These are phyloP conservation scores for Pneumocystis wakefieldiae DNA, from an alignment of 1,139 yeast species.

Conservation along the genomic window DNA sequence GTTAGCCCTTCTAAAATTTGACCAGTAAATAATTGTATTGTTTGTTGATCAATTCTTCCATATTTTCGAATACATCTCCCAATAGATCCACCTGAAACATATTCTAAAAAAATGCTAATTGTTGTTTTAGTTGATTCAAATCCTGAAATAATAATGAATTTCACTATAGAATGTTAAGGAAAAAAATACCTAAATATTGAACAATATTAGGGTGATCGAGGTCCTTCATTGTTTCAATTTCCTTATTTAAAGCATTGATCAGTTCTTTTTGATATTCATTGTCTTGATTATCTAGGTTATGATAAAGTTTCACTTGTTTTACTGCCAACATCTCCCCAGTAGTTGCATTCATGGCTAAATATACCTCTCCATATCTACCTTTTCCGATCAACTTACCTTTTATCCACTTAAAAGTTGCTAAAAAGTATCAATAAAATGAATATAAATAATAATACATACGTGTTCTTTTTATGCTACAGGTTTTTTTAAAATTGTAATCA, in stretches of 20 bases:
- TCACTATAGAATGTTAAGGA: conserved; percentile 40
- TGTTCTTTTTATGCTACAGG: background rate
- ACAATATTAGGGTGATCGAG: conserved; percentile 88
- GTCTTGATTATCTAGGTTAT: conserved; percentile 32
- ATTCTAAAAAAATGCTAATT: conserved; percentile 40
- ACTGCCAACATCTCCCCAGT: conserved; percentile 99
- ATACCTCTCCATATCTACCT: conserved; percentile 96
- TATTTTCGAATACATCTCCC: conserved; percentile 70
- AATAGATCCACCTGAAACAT: conserved; percentile 95
- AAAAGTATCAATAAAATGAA: background rate
- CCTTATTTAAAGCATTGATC: conserved; percentile 72
- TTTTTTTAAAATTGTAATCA: background rate
- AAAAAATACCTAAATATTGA: conserved; percentile 82
- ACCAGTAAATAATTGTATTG: conserved; percentile 56
- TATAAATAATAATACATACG: background rate
- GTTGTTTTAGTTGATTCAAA: conserved; percentile 11
- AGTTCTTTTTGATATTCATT: conserved; percentile 38
- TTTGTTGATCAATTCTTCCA: conserved; percentile 70
- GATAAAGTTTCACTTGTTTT: conserved; percentile 73
- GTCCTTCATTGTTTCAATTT: conserved; percentile 88
- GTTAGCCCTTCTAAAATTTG: conserved; percentile 77
- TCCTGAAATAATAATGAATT: conserved; percentile 2
- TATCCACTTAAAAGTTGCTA: conserved; percentile 64
- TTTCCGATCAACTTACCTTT: conserved; percentile 93
- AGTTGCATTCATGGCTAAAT: conserved; percentile 79